Conservation (phyloP, 768 basidiomycete genomes). For the Russula brevipes region DNA sequence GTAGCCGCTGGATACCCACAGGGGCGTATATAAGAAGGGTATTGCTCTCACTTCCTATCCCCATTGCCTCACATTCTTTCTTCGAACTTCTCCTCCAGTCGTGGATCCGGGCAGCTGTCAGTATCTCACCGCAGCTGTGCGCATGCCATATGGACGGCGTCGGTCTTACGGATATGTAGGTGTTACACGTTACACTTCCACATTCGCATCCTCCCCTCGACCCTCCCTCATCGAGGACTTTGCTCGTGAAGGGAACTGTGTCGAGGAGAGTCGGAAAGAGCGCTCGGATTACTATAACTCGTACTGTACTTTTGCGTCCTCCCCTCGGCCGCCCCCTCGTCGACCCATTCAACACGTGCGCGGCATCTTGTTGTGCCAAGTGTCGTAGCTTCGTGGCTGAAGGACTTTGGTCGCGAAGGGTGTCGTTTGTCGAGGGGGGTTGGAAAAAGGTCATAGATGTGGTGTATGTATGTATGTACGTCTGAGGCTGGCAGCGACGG, state of each 20-base stretch:
- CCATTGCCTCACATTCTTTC: not conserved
- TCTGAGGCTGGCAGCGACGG: conserved; percentile 11
- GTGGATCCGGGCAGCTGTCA: no score
- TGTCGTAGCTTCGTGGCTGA: not conserved
- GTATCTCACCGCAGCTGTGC: no score
- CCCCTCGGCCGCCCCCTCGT: not conserved
- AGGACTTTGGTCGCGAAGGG: not conserved
- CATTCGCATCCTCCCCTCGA: not conserved
- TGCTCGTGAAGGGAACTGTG: no score
- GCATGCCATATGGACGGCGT: no score
- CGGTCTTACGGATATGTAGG: no score
- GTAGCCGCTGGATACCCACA: no score
- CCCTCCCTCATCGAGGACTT: not conserved
- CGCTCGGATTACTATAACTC: no score
- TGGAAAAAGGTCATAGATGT: not conserved
- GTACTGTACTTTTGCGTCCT: not conserved
- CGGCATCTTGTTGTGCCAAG: not conserved
- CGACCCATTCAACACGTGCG: not conserved
- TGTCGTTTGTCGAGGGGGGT: not conserved
- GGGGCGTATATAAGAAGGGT: not conserved
- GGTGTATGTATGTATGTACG: not conserved
- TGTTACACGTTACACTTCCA: no score
- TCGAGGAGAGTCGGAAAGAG: no score
- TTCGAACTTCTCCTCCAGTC: no score
- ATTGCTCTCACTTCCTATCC: not conserved